These are phyloP conservation scores for Graphilbum fragrans DNA, from an alignment of 2,329 filamentous ascomycete genomes.

Conservation along the genomic window DNA sequence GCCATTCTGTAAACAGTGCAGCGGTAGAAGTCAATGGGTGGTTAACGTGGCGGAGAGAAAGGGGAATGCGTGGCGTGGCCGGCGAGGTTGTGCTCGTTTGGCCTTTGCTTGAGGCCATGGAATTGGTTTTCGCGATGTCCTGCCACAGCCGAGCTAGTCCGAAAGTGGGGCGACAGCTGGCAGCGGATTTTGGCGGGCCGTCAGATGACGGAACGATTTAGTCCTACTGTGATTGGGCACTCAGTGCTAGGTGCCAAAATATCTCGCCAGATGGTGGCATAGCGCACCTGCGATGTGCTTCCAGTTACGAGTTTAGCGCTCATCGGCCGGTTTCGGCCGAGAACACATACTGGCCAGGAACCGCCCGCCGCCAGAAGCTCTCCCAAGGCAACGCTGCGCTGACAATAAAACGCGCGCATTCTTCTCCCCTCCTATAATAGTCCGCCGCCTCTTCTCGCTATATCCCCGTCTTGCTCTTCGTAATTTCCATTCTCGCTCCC, in stretches of 20 bases:
- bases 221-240: conserved; percentile 1
- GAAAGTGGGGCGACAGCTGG: conserved; percentile 6
- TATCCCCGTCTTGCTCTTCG: too few species aligned
- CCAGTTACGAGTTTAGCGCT: too few species aligned
- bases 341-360: too few species aligned
- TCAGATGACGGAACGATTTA: conserved; percentile 1
- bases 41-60: conserved; percentile 17
- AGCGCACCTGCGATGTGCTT: too few species aligned
- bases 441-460: too few species aligned
- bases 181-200: not conserved
- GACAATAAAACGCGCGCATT: too few species aligned
- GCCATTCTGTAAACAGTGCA: conserved; percentile 33
- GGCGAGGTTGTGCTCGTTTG: not conserved
- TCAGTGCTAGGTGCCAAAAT: not conserved
- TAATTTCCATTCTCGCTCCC: too few species aligned
- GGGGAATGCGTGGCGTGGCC: not conserved
- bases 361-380: too few species aligned
- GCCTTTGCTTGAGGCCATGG: too few species aligned
- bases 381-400: too few species aligned
- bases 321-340: not conserved
- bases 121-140: not conserved
- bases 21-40: not conserved
- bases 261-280: too few species aligned
- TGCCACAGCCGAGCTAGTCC: not conserved
- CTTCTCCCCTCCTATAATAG: too few species aligned